A percentile compares a stretch with the other conserved stretches of the same genome.
phyloP scores from a whole-genome alignment of 2,329 filamentous ascomycete species.

The Chalaropsis thielavioides region DNA sequence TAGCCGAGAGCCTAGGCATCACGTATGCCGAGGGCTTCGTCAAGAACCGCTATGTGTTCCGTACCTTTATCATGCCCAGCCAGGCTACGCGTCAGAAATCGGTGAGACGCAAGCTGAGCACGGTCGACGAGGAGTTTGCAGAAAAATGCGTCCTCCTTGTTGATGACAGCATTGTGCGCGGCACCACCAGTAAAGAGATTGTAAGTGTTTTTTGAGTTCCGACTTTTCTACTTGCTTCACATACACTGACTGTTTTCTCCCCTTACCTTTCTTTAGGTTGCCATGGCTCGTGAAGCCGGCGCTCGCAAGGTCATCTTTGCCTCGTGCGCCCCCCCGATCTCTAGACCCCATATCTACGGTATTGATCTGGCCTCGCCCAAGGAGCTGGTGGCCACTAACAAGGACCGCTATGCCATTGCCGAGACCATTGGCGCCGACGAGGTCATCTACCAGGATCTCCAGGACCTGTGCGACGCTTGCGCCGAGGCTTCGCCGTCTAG shows the following conservation, averaged over 20 bases:
- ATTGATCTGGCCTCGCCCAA: conserved; percentile 33
- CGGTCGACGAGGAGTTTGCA: conserved; percentile 73
- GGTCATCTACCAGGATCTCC: conserved; percentile 48
- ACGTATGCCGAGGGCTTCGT: conserved; percentile 71
- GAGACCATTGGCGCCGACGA: conserved; percentile 31
- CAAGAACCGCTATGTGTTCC: conserved; percentile 80
- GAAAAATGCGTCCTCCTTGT: conserved; percentile 69
- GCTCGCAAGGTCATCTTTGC: conserved; percentile 73
- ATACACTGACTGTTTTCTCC: not conserved
- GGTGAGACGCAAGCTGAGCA: conserved; percentile 76
- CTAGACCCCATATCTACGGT: conserved; percentile 61
- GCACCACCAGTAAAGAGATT: conserved; percentile 53
- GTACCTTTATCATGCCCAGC: conserved; percentile 63
- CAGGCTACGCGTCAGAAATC: conserved; percentile 71
- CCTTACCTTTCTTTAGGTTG: conserved; percentile 21
- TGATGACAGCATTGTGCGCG: conserved; percentile 80
- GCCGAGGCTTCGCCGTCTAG: conserved; percentile 46
- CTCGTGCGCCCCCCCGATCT: conserved; percentile 69
- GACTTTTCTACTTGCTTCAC: not conserved
- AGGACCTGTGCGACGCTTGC: conserved; percentile 69
- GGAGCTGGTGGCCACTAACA: conserved; percentile 31
- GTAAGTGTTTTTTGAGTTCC: conserved; percentile 15
- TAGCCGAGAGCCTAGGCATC: conserved; percentile 62
- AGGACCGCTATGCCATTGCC: conserved; percentile 29
- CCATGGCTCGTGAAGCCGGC: conserved; percentile 71